Evolutionary conservation across 192 early-diverging fungal species (phyloP).

Genomic region (Gonapodya sp.): DNA sequence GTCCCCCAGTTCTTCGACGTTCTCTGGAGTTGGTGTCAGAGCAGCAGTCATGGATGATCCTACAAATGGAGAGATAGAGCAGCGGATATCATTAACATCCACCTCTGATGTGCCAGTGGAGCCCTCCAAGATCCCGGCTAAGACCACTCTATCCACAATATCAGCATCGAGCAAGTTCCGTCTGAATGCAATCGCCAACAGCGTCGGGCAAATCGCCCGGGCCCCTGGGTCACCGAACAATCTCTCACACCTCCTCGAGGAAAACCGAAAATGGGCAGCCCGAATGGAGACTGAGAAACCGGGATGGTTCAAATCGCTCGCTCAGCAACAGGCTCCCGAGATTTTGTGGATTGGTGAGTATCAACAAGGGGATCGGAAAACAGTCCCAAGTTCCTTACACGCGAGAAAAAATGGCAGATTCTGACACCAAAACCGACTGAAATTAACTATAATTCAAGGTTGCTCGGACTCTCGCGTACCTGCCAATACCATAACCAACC

Average conservation of each 20-base stretch:
- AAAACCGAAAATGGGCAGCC: not conserved
- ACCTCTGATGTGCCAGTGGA: too few species aligned
- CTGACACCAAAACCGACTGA: not conserved
- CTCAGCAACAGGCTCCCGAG: constrained; percentile 69
- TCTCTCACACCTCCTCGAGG: not conserved
- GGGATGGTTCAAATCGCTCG: constrained; percentile 60
- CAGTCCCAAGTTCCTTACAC: too few species aligned
- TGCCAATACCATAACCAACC: constrained; percentile 54
- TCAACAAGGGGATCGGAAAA: not conserved
- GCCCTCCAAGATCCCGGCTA: too few species aligned
- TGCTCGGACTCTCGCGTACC: constrained; percentile 92
- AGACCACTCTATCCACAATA: too few species aligned
- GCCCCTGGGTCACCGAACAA: not conserved
- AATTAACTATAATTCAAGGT: constrained; percentile 27
- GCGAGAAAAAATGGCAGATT: too few species aligned
- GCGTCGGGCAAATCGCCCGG: not conserved
- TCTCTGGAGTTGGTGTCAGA: too few species aligned
- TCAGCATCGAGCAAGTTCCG: not conserved
- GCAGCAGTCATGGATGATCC: too few species aligned
- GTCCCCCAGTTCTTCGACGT: too few species aligned
- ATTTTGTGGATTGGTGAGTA: constrained; percentile 67
- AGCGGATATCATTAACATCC: too few species aligned
- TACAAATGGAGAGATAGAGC: too few species aligned
- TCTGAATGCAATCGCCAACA: not conserved
- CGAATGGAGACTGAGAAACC: constrained; percentile 33